A percentile compares a stretch with the other conserved stretches of the same genome.
phyloP scores from a whole-genome alignment of 2,329 filamentous ascomycete genomes.

The Trichoderma sp. region DNA sequence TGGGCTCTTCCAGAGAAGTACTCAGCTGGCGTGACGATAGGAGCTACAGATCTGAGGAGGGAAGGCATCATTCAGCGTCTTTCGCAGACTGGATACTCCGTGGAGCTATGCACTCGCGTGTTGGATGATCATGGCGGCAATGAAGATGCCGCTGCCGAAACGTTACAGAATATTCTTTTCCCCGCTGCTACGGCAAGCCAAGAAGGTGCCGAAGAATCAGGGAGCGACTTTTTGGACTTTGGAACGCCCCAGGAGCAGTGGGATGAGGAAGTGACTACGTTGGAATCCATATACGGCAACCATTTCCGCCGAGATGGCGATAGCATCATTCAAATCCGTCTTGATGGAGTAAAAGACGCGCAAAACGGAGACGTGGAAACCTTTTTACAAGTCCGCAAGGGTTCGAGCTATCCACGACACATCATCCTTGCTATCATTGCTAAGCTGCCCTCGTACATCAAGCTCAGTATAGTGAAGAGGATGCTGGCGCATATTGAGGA shows the following conservation, averaged over 20 bases:
- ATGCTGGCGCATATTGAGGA: slow-evolving; percentile 68
- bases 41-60: slow-evolving; percentile 73
- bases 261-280: slow-evolving; percentile 79
- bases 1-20: slow-evolving; percentile 94
- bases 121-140: slow-evolving; percentile 69
- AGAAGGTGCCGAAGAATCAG: slow-evolving; percentile 26
- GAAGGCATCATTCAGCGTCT: slow-evolving; percentile 83
- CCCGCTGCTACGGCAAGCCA: slow-evolving; percentile 20
- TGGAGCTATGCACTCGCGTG: slow-evolving; percentile 76
- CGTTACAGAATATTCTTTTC: slow-evolving; percentile 61
- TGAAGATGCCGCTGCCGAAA: slow-evolving; percentile 74
- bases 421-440: slow-evolving; percentile 68
- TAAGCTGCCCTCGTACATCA: slow-evolving; percentile 85
- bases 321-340: slow-evolving; percentile 66
- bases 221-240: slow-evolving; percentile 45
- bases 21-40: slow-evolving; percentile 83
- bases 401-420: slow-evolving; percentile 69
- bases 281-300: slow-evolving; percentile 84
- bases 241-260: slow-evolving; percentile 64
- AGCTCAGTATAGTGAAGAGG: slow-evolving; percentile 80
- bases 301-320: slow-evolving; percentile 61
- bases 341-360: slow-evolving; percentile 56
- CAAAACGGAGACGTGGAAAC: slow-evolving; percentile 51
- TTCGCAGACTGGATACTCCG: slow-evolving; percentile 77
- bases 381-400: slow-evolving; percentile 65